Evolutionary conservation across 192 early-diverging fungal genomes (phyloP).

Genomic region (Podochytrium sp.): DNA sequence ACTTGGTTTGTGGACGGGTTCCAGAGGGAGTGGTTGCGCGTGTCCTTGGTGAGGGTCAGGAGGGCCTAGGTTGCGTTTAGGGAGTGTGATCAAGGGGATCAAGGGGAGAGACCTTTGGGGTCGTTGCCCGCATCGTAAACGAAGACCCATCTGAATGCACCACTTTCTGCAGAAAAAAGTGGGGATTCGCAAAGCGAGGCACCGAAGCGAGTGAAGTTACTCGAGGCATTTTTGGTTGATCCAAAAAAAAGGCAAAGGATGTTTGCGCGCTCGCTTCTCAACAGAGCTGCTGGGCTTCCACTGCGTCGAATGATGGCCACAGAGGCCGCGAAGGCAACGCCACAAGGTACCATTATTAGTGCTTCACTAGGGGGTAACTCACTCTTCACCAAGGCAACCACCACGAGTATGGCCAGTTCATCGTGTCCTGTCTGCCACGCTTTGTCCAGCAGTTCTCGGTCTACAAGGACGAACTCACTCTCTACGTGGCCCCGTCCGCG

Average conservation of each 20-base stretch:
- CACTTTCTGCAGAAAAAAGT: conserved; percentile 79
- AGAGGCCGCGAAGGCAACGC: too few relatives aligned
- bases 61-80: conserved; percentile 51
- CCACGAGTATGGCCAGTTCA: conserved; percentile 80
- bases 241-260: background rate
- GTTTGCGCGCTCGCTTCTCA: background rate
- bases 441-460: conserved; percentile 96
- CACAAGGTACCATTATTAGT: too few relatives aligned
- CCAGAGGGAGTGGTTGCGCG: conserved; percentile 93
- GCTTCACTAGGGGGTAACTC: too few relatives aligned
- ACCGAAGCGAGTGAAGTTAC: conserved; percentile 6
- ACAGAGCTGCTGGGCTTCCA: background rate
- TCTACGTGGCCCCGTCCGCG: conserved; percentile 86
- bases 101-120: conserved; percentile 56
- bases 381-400: too few relatives aligned
- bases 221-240: background rate
- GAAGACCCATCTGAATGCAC: conserved; percentile 89
- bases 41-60: conserved; percentile 87
- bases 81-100: background rate
- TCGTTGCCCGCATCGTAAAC: conserved; percentile 79
- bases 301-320: background rate
- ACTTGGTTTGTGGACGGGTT: conserved; percentile 69
- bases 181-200: conserved; percentile 30
- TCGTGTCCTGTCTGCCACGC: conserved; percentile 86
- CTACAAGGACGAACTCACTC: conserved; percentile 97